Conservation (phyloP, 78 protist genomes). For the Speleostelium caveatum region DNA sequence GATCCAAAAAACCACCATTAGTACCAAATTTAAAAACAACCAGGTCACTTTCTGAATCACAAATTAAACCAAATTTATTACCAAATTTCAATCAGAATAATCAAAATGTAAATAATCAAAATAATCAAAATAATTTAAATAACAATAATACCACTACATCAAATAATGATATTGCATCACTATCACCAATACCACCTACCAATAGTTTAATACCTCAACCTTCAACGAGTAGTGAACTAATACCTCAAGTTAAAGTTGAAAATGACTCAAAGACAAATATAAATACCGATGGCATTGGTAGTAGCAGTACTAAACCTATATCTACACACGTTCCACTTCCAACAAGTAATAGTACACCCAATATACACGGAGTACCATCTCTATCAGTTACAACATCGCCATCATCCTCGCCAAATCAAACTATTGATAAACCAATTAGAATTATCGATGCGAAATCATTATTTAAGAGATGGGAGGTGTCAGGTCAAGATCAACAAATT, state of each 20-base stretch:
- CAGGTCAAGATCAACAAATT: conserved; percentile 20
- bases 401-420: conserved; percentile 25
- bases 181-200: not conserved
- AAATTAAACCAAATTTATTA: not conserved
- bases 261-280: too few relatives aligned
- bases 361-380: not conserved
- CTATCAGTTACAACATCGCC: conserved; percentile 1
- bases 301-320: too few relatives aligned
- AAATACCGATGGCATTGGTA: not conserved
- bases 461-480: conserved; percentile 62
- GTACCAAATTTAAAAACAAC: conserved; percentile 1
- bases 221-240: not conserved
- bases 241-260: not conserved
- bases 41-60: conserved; percentile 49
- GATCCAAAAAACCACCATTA: conserved; percentile 15
- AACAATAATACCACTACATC: not conserved
- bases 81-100: not conserved
- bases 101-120: not conserved
- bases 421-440: not conserved
- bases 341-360: not conserved
- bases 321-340: too few relatives aligned
- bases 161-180: not conserved
- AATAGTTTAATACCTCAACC: not conserved
- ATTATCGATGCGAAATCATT: conserved; percentile 24
- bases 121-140: not conserved